Conservation (phyloP, 331 rosid species). For the Malus hybrid region DNA sequence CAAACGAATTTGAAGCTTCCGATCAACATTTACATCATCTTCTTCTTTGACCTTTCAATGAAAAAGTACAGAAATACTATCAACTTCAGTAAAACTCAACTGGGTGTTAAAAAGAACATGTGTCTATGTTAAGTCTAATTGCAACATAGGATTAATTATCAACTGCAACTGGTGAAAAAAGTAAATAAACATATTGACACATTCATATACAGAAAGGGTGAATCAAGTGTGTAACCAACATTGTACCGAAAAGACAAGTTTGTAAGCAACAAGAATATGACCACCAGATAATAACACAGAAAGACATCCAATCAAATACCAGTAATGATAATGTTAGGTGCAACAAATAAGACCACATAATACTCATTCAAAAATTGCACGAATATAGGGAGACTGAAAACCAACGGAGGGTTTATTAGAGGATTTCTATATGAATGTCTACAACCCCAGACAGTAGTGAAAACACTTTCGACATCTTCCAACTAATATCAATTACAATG, state of each 20-base stretch:
- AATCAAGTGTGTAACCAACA: too few species aligned
- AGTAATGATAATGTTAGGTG: neutral
- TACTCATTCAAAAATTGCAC: neutral
- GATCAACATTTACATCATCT: slow-evolving; percentile 73
- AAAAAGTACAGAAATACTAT: neutral
- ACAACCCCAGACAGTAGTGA: neutral
- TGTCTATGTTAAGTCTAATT: neutral
- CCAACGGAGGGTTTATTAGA: neutral
- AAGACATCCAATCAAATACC: neutral
- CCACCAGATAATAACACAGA: neutral
- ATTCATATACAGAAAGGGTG: neutral
- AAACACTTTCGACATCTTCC: neutral
- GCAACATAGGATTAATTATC: neutral
- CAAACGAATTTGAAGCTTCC: slow-evolving; percentile 62
- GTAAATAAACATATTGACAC: neutral
- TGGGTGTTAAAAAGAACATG: neutral
- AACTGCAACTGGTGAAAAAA: neutral
- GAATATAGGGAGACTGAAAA: neutral
- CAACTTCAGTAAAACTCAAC: neutral
- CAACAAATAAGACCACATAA: neutral
- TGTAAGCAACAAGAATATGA: neutral
- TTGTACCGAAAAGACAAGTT: neutral
- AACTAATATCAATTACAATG: neutral
- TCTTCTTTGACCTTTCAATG: slow-evolving; percentile 82
- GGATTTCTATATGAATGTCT: neutral